Evolutionary conservation across 1,284 basidiomycete species (phyloP).

Genomic region (Austroboletus niveus): DNA sequence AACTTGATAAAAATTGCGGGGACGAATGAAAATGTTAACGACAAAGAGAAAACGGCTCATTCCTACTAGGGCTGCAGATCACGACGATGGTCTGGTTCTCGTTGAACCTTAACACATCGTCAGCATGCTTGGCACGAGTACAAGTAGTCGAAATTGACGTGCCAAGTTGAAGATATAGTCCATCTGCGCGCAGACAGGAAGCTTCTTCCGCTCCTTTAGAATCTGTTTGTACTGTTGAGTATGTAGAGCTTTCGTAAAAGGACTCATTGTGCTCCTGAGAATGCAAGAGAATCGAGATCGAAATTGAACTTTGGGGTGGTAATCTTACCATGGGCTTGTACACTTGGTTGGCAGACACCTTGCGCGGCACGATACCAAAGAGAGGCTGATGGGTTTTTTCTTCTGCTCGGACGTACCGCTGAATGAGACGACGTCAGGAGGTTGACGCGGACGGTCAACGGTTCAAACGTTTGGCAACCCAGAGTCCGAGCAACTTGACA

Average conservation of each 20-base stretch:
- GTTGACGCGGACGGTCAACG: no score
- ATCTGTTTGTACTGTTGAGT: conserved; percentile 86
- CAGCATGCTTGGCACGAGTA: conserved; percentile 15
- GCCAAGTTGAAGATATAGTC: conserved; percentile 85
- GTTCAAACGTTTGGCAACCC: no score
- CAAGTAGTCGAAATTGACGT: conserved; percentile 35
- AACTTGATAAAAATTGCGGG: no score
- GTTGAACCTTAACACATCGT: conserved; percentile 55
- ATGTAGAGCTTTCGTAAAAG: conserved; percentile 85
- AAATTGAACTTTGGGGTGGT: not conserved
- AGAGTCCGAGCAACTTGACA: no score
- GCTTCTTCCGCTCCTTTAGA: conserved; percentile 77
- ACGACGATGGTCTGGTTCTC: conserved; percentile 89
- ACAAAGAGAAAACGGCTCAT: no score
- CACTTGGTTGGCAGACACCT: conserved; percentile 71
- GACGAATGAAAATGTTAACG: no score
- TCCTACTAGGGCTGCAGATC: no score
- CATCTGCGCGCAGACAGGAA: conserved; percentile 95
- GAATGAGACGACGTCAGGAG: no score
- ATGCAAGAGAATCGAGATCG: not conserved
- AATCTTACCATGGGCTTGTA: conserved; percentile 65
- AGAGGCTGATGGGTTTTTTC: conserved; percentile 46
- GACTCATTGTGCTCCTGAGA: conserved; percentile 71
- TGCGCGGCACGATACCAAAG: conserved; percentile 76
- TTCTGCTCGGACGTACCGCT: no score